Conservation (phyloP, 208 protist genomes). For the Trypanosoma conorhini region DNA sequence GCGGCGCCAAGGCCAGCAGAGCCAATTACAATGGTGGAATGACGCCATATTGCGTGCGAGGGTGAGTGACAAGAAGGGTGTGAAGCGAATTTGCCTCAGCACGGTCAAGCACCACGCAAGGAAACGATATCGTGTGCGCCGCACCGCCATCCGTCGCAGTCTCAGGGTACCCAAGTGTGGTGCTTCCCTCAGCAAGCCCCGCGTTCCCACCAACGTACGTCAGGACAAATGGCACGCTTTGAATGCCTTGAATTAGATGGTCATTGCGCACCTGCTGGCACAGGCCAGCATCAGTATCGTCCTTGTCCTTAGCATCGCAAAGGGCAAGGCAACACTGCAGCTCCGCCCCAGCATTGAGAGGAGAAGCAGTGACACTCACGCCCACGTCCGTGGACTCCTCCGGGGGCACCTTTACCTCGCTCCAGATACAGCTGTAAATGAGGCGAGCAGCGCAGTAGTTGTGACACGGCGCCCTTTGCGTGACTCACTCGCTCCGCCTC, state of each 20-base stretch:
- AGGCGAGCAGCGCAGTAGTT: background rate
- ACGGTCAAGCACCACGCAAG: slow-evolving; percentile 16
- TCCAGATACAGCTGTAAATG: background rate
- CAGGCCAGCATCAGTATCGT: background rate
- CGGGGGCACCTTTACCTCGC: background rate
- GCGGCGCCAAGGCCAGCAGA: slow-evolving; percentile 15
- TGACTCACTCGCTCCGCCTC: background rate
- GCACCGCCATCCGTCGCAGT: background rate
- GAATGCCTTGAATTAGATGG: slow-evolving; percentile 12
- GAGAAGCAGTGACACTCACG: background rate
- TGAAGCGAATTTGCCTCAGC: slow-evolving; percentile 22
- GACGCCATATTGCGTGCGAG: slow-evolving; percentile 18
- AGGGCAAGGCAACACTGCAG: slow-evolving; percentile 6
- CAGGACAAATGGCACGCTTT: slow-evolving; percentile 28
- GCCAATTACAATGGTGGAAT: slow-evolving; percentile 15
- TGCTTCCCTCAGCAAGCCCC: slow-evolving; percentile 13
- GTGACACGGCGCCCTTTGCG: background rate
- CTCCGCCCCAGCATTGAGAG: background rate
- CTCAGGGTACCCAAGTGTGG: slow-evolving; percentile 16
- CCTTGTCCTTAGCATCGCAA: background rate
- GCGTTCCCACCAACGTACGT: slow-evolving; percentile 28
- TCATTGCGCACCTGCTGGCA: background rate
- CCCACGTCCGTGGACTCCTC: background rate
- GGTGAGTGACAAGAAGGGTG: slow-evolving; percentile 24
- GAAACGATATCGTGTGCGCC: slow-evolving; percentile 11